Evolutionary conservation across 106 monocot genomes (phyloP), one percentile per base, ranked within the genome.

Genomic region (Chionographis japonica): DNA sequence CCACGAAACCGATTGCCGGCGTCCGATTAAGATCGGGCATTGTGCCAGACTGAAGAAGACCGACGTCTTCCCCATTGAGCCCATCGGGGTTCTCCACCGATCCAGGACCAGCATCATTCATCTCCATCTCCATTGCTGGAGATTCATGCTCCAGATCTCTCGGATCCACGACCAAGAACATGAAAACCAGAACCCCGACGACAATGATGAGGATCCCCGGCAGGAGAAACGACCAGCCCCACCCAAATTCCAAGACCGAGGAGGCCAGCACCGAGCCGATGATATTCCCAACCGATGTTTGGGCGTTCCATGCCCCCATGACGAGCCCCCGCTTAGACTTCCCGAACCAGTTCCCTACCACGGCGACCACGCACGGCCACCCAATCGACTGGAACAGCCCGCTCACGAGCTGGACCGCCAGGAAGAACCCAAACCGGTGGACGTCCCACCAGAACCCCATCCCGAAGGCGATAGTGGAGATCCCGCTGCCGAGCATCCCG

Each of bases 281-380:
- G 51, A 97, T 89, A 63, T 97, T 97, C 41, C 97, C 92, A 4
- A 89, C 82, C 0, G 89, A 92, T 3, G 89, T 92, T 69, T 97
- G 71, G n/a, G 97, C 87, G 67, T 84, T 92, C 97, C 97, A 97
- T 15, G 87, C 70, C 59, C 97, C 97, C 92, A 97, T 92, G 38
- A 97, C 78, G 6, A 85, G 74, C 12, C 97, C 97, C 50, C 82
- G 72, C 54, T 66, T 70, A 2, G 72, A 84, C 60, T 76, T 72
- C 0, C 80, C 89, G 58, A 92, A 92, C 97, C 97, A 97, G 61
- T 97, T 97, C n/a, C 82, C 85, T 12, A 97, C 83, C 19, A 97
- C 89, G 18, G 97, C 70, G 41, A 97, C 89, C 4, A 97, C 92
- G 72, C 92, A 92, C 7, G 92, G 97, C 92, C 89, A 97, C 3